Base-by-base conservation (phyloP, 2,329 filamentous ascomycete species). In the Lachnellula hyalina region DNA sequence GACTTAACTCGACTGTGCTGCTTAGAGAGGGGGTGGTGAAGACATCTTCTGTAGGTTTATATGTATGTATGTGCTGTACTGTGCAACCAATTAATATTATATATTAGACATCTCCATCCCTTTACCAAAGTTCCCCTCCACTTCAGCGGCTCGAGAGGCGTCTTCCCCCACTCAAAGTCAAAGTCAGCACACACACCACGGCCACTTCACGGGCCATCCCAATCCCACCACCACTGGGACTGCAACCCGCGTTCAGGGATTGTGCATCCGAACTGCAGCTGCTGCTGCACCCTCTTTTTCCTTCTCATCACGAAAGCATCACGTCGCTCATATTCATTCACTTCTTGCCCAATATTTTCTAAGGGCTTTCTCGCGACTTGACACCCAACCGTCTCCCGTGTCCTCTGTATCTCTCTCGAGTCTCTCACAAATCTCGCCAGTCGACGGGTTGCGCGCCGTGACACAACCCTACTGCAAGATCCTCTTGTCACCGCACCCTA, bases 361-460 rank as follows among this genome's bases (percentile, higher is more conserved):
- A 14, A 46, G 12, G 12, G 19, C 44, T 46, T 46, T 28, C 11
- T 46, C 23, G 44, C 44, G 14, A 23, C 19, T 19, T 5, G 36
- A 34, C 12, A 36, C 48, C 35, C 32, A 40, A 47, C 44, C 41
- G 34, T 23, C 46, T 17, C 25, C n/a, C 58, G 52, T 46, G 40
- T 44, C 14, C 35, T 14, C 36, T 21, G 17, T 44, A 34, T 53
- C 41, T 49, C 49, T 14, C 48, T 28, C 48, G 23, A 42, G 38
- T 44, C 42, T 15, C 46, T 41, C 45, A 21, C 28, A 40, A 41
- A 49, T 38, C 21, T 56, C 48, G 17, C 49, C 49, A 57, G 54
- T 59, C 49, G 49, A 57, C 53, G 53, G 57, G 48, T 50, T 49
- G 52, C 53, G 53, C 59, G 36, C 40, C 41, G 60, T 58, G 48